Evolutionary conservation across 352 stramenopile species (phyloP).

Genomic region (Lagenidium giganteum): DNA sequence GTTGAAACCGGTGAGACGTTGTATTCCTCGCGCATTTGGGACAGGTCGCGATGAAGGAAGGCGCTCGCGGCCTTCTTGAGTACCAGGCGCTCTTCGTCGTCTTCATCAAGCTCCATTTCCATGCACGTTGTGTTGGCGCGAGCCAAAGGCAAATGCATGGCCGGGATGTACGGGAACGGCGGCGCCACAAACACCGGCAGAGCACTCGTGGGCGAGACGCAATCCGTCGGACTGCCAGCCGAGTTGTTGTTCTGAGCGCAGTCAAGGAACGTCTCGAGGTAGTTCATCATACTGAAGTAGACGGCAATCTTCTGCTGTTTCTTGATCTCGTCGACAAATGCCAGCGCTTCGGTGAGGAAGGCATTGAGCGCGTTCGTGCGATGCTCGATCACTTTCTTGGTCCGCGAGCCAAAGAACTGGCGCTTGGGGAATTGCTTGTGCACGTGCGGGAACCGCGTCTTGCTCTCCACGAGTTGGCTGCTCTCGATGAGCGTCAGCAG

Average conservation of each 20-base stretch:
- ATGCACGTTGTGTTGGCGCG: no score
- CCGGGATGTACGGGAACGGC: no score
- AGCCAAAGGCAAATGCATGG: no score
- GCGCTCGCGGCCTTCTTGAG: conserved; percentile 54
- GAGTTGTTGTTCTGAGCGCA: conserved; percentile 35
- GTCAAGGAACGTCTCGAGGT: conserved; percentile 64
- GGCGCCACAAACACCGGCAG: no score
- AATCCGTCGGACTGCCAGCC: no score
- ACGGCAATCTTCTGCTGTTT: conserved; percentile 58
- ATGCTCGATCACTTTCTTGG: conserved; percentile 66
- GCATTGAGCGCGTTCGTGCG: conserved; percentile 49
- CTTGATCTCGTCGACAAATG: conserved; percentile 45
- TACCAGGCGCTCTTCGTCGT: conserved; percentile 41
- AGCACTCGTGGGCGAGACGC: no score
- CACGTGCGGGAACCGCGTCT: conserved; percentile 50
- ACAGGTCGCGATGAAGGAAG: conserved; percentile 41
- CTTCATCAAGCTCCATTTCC: no score
- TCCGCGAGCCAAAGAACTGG: conserved; percentile 59
- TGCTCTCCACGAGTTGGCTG: conserved; percentile 1
- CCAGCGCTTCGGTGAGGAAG: conserved; percentile 54
- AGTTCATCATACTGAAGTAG: conserved; percentile 69
- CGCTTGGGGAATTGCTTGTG: conserved; percentile 64
- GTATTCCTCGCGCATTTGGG: conserved; percentile 34
- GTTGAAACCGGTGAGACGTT: conserved; percentile 19
- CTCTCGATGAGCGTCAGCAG: conserved; percentile 56